Percentiles rank a stretch among this genome's conserved stretches.
These are phyloP conservation scores for Puccinia polysora DNA, from an alignment of 1,284 basidiomycete species.

Conservation along the genomic window DNA sequence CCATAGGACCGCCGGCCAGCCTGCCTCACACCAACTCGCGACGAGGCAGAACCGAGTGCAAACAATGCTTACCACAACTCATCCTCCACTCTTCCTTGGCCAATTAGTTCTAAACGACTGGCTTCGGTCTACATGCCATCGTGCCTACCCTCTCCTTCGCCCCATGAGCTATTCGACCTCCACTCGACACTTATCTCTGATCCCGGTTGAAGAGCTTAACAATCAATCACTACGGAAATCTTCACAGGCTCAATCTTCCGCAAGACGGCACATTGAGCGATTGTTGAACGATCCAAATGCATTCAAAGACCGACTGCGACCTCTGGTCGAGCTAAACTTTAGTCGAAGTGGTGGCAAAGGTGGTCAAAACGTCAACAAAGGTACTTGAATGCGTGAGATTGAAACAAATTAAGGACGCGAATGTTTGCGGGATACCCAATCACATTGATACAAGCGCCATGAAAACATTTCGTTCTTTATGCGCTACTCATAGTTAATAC, in stretches of 20 bases:
- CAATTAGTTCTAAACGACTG: no score
- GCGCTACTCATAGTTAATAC: slow-evolving; percentile 36
- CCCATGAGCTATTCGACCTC: no score
- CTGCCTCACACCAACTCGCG: no score
- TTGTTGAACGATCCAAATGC: not conserved
- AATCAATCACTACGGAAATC: not conserved
- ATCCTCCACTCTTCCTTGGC: no score
- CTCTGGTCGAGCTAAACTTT: slow-evolving; percentile 12
- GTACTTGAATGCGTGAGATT: not conserved
- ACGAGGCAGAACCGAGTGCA: no score
- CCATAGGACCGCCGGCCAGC: no score
- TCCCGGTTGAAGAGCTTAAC: not conserved
- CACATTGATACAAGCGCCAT: no score
- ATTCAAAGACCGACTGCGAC: slow-evolving; percentile 11
- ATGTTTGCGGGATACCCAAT: no score
- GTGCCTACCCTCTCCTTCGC: no score
- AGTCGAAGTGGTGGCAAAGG: slow-evolving; percentile 39
- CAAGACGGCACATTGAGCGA: not conserved
- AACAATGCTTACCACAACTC: no score
- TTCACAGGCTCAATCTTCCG: slow-evolving; percentile 12
- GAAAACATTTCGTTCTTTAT: no score
- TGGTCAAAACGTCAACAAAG: slow-evolving; percentile 41
- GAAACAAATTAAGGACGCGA: not conserved
- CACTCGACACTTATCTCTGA: not conserved
- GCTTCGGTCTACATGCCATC: no score